Conservation (phyloP, 164 flowering plant species). For the Liquidambar formosana region DNA sequence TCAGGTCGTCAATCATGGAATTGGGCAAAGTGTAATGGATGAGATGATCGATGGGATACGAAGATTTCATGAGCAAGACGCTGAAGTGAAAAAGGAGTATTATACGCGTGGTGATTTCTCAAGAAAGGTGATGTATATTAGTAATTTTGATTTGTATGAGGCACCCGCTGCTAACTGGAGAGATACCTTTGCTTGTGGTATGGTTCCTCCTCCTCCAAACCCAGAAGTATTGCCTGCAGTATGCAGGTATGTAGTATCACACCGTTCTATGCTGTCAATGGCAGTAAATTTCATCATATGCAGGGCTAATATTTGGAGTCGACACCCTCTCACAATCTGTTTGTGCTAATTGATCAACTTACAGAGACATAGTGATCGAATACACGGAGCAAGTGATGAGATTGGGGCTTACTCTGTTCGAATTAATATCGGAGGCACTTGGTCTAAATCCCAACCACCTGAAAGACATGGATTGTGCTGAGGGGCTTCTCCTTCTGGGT, state of each 20-base stretch:
- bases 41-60: too few species aligned
- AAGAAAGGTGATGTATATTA: constrained; percentile 2
- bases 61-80: too few species aligned
- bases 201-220: constrained; percentile 3
- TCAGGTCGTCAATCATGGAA: too few species aligned
- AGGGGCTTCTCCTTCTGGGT: too few species aligned
- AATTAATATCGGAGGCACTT: background rate
- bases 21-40: too few species aligned
- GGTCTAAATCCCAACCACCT: background rate
- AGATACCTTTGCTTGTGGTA: constrained; percentile 10
- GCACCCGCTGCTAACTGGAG: constrained; percentile 22
- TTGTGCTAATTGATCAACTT: background rate
- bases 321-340: too few species aligned
- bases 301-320: too few species aligned
- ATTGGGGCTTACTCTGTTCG: background rate
- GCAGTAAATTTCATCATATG: too few species aligned
- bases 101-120: constrained; percentile 13
- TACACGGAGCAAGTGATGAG: background rate
- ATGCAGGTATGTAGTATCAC: too few species aligned
- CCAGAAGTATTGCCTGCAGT: constrained; percentile 18
- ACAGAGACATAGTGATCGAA: background rate
- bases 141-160: constrained; percentile 20
- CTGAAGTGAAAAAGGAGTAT: constrained; percentile 1
- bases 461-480: background rate
- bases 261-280: too few species aligned